Base-by-base conservation (phyloP, 1,284 basidiomycete species). In the Ceratobasidium sp. region DNA sequence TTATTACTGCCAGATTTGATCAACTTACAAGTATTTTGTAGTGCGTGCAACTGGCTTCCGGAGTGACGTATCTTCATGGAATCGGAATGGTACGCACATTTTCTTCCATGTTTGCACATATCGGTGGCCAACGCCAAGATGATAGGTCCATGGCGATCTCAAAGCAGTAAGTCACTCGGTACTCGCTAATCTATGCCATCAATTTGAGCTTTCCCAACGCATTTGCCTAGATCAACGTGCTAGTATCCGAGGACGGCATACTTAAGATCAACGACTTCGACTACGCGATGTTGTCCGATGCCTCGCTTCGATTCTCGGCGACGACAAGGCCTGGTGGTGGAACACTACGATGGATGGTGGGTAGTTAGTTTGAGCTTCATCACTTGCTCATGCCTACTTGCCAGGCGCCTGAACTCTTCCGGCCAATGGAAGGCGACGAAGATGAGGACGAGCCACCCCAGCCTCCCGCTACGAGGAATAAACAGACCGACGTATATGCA, bases 301-400 rank as follows among this genome's bases (percentile, higher is more conserved):
- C 19, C 50, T 7, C 50, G 17, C 50, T 51, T 4, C 17, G 17
- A 24, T 51, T 51, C 50, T 51, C 50, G 6, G 15, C 17, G 6
- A 51, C 50, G 6, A 51, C 50, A 4, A 19, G 24, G 24, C 17
- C 4, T 6, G 50, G 50, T 4, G 50, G 50, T 4, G 50, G 50
- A 51, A 51, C 50, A 6, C 19, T 24, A n/a, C 50, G 50, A 51
- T 51, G 50, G 50, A 51, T 51, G 50, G 50, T 51, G 24, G 15
- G 24, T 7, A 7, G 6, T n/a, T 51, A 5, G 5, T 17, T 7
- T 7, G 50, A n/a, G 50, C 50, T 17, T 24, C 5, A n/a, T 4
- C 24, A 7, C 6, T 51, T 51, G 50, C 5, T 7, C 19, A n/a
- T 4, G 15, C 5, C 24, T 51, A 51, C 50, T 17, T 17, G 5